phyloP scores from a whole-genome alignment of 805 yeast species.

The Candida ascalaphidarum region DNA sequence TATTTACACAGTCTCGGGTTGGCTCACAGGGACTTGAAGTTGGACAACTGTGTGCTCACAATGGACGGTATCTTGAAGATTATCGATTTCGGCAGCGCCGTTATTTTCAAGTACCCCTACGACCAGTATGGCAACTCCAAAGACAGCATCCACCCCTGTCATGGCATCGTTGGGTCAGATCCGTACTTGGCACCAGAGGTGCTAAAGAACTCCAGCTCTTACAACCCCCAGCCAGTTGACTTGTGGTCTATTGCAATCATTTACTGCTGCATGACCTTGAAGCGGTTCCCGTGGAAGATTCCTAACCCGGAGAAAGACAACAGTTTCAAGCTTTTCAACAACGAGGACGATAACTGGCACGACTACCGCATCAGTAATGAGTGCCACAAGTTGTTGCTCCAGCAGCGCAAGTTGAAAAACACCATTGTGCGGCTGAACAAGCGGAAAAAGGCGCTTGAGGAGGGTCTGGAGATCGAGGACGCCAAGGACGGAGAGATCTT shows the following conservation, averaged over 20 bases:
- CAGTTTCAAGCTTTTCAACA: conserved; percentile 56
- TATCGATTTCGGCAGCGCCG: conserved; percentile 81
- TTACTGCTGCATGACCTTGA: conserved; percentile 79
- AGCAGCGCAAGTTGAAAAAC: conserved; percentile 50
- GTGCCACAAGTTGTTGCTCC: conserved; percentile 57
- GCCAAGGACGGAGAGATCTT: conserved; percentile 18
- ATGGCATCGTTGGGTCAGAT: conserved; percentile 79
- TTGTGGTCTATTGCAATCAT: conserved; percentile 82
- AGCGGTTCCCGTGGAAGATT: conserved; percentile 83
- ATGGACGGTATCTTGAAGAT: conserved; percentile 65
- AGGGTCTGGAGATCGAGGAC: background rate
- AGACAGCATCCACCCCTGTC: conserved; percentile 22
- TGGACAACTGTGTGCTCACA: conserved; percentile 78
- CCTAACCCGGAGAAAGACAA: conserved; percentile 56
- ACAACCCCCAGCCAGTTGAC: conserved; percentile 74
- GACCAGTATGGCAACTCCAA: conserved; percentile 47
- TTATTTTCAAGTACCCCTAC: conserved; percentile 68
- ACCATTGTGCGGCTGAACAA: conserved; percentile 33
- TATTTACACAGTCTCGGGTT: conserved; percentile 72
- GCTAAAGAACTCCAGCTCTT: conserved; percentile 38
- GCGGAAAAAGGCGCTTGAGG: conserved; percentile 20
- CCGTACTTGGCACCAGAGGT: conserved; percentile 87
- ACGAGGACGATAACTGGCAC: conserved; percentile 67
- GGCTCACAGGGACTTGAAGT: conserved; percentile 75
- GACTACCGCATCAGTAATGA: conserved; percentile 67